Evolutionary conservation across 2,329 filamentous ascomycete species (phyloP), one percentile per base, ranked within the genome.

Genomic region (Colletotrichum sansevieriae): DNA sequence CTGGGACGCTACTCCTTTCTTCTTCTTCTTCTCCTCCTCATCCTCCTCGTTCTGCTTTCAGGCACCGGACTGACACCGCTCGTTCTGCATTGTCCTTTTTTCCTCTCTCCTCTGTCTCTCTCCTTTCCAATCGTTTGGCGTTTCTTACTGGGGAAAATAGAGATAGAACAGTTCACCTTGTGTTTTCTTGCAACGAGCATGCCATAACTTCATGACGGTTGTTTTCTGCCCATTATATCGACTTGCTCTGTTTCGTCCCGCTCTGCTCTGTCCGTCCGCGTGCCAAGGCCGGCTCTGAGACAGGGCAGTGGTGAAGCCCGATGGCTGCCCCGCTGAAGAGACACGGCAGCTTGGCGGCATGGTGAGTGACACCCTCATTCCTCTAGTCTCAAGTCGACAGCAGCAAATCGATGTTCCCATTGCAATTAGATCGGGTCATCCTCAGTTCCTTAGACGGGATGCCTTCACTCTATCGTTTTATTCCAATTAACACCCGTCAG

Each of bases 281-380:
- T 56, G 62, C 66, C 66, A 66, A 69, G 59, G 54, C 66, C 39
- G 56, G 39, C 35, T 33, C 44, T 39, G 44, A 6, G 20, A 33
- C 49, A 52, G 29, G 47, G n/a, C 15, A 8, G 37, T 35, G 41
- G 35, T 25, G 47, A 33, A 37, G 41, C 49, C 41, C 59, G 60
- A 70, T 69, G 68, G 65, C 68, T 60, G 65, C 60, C 51, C 68
- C 62, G 56, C 66, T 65, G 65, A 62, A 69, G 55, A 69, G 61
- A 57, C 60, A 69, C 47, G 65, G 60, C 60, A 61, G 52, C 39
- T 70, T 70, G 55, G 68, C 65, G 25, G 65, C 64, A 47, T 69
- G 68, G 68, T 70, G 18, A 65, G 68, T 69, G 13, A 65, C 61
- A 33, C 46, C 22, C 15, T 54, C 61, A 54, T 39, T 68, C 52